Percentiles rank a stretch among this genome's conserved stretches.
phyloP scores from a whole-genome alignment of 352 stramenopile species.

The Phytopythium delawarense region DNA sequence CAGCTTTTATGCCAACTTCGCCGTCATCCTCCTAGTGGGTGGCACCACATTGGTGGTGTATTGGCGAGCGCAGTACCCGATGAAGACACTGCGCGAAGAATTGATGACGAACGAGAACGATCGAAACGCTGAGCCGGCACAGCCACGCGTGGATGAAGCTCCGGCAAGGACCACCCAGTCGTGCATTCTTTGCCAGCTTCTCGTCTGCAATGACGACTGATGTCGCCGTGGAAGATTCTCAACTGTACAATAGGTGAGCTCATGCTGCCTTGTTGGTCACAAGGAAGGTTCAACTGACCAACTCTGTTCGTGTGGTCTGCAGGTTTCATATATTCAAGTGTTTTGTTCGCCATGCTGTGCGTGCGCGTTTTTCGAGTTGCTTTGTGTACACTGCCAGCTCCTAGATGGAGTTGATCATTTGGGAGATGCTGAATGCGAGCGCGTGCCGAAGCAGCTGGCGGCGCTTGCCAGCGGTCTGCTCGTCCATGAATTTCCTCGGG shows the following conservation, averaged over 20 bases:
- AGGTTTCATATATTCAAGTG: neutral
- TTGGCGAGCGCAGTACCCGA: slow-evolving; percentile 36
- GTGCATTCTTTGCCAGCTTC: slow-evolving; percentile 6
- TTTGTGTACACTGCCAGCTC: slow-evolving; percentile 3
- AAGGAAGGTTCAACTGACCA: neutral
- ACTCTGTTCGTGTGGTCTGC: neutral
- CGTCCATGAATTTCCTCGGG: slow-evolving; percentile 45
- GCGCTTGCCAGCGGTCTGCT: slow-evolving; percentile 32
- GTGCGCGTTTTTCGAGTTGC: neutral
- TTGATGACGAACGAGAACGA: neutral
- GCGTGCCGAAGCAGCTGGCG: slow-evolving; percentile 54
- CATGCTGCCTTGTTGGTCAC: neutral
- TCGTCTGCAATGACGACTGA: slow-evolving; percentile 4
- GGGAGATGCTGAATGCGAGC: slow-evolving; percentile 61
- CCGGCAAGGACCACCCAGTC: neutral
- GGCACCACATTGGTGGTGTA: slow-evolving; percentile 23
- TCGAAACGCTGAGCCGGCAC: neutral
- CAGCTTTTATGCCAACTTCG: slow-evolving; percentile 32
- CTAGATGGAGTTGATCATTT: slow-evolving; percentile 44
- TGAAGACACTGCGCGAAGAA: slow-evolving; percentile 4
- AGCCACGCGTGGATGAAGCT: neutral
- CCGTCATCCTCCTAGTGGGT: slow-evolving; percentile 18
- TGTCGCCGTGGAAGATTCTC: neutral
- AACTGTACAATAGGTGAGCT: neutral
- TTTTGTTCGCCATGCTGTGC: neutral